Conservation (phyloP, 2,329 filamentous ascomycete species). For the Elsinoe australis region DNA sequence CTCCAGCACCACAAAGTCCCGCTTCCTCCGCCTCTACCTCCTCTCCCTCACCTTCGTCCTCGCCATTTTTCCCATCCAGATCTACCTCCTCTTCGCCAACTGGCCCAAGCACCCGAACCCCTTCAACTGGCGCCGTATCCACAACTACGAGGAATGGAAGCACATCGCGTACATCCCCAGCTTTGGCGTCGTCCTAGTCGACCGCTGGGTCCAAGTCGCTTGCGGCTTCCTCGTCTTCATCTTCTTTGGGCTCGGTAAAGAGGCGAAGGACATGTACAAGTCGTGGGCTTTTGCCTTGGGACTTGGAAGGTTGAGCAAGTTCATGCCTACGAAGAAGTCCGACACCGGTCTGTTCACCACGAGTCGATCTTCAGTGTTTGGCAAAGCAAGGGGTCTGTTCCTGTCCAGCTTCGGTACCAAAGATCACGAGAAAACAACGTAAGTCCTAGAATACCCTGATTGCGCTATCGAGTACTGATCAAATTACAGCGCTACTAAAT, state of each 20-base stretch:
- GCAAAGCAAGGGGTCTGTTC: neutral
- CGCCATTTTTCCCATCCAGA: constrained; percentile 46
- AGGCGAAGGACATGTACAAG: constrained; percentile 51
- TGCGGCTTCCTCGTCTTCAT: constrained; percentile 51
- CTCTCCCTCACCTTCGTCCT: constrained; percentile 47
- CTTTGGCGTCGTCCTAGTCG: constrained; percentile 40
- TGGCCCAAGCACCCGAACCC: constrained; percentile 24
- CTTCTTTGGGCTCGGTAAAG: constrained; percentile 58
- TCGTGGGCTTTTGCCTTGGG: neutral
- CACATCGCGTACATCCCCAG: constrained; percentile 43
- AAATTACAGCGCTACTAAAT: neutral
- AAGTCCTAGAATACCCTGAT: neutral
- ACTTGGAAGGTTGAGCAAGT: neutral
- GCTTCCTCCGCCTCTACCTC: constrained; percentile 55
- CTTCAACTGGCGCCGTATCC: constrained; percentile 46
- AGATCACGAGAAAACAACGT: neutral
- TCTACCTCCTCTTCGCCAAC: constrained; percentile 45
- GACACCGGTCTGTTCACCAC: no score
- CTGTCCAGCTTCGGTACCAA: neutral
- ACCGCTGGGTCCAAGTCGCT: constrained; percentile 52
- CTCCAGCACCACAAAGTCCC: constrained; percentile 48
- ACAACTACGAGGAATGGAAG: constrained; percentile 43
- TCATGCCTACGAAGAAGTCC: neutral
- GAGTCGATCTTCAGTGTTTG: neutral
- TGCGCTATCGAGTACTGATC: neutral